These are phyloP conservation scores for Castanopsis chinensis DNA, from an alignment of 306 rosid genomes.

Conservation along the genomic window DNA sequence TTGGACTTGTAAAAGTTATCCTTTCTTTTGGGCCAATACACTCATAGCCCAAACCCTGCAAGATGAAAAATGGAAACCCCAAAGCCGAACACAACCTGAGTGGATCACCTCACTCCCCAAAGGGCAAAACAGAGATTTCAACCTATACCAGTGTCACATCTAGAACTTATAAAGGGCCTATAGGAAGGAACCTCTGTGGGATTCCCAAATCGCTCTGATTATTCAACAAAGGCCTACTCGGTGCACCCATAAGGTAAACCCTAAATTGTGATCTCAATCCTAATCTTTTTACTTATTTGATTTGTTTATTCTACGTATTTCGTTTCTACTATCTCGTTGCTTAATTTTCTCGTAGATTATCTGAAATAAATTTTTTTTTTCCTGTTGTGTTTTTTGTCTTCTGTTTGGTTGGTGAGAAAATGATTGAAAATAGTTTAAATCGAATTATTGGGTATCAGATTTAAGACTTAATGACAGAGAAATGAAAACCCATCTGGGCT, in stretches of 20 bases:
- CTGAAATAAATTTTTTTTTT: background rate
- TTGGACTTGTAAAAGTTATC: background rate
- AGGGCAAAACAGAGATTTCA: background rate
- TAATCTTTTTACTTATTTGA: background rate
- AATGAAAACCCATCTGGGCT: background rate
- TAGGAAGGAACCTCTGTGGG: background rate
- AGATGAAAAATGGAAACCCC: background rate
- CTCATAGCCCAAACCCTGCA: background rate
- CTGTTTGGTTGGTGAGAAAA: background rate
- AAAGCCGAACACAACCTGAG: background rate
- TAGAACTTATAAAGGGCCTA: too few species aligned
- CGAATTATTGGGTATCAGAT: background rate
- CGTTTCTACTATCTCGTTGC: background rate
- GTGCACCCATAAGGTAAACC: background rate
- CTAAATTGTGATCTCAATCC: background rate
- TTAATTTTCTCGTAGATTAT: background rate
- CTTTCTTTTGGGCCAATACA: background rate
- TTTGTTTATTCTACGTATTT: background rate
- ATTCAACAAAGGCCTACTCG: background rate
- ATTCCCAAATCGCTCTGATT: background rate
- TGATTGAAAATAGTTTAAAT: background rate
- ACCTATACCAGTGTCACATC: background rate
- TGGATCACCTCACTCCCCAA: background rate
- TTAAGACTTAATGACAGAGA: background rate
- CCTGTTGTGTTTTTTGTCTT: background rate